Conservation (phyloP, 2,329 filamentous ascomycete genomes). For the Pyrenophora teres region DNA sequence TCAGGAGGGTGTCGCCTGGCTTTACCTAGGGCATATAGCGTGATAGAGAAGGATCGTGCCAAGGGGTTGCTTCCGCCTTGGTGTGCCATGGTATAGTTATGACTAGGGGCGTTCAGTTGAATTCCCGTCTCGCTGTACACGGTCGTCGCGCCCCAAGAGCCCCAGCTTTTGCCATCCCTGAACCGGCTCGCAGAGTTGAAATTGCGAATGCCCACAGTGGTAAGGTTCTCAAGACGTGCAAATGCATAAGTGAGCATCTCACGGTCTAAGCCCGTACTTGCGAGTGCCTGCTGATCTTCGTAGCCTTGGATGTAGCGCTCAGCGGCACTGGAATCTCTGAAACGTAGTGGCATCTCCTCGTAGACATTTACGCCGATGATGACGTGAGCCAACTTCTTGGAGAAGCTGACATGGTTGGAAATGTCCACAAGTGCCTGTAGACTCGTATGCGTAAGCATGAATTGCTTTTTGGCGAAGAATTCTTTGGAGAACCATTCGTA, state of each 20-base stretch:
- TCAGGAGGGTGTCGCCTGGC: slow-evolving; percentile 47
- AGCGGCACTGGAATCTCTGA: slow-evolving; percentile 19
- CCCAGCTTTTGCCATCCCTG: slow-evolving; percentile 60
- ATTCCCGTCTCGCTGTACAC: slow-evolving; percentile 45
- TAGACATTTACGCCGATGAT: slow-evolving; percentile 55
- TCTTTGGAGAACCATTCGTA: slow-evolving; percentile 63
- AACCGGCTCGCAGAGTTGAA: slow-evolving; percentile 57
- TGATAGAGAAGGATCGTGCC: slow-evolving; percentile 22
- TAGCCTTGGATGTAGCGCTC: slow-evolving; percentile 25
- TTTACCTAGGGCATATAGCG: slow-evolving; percentile 30
- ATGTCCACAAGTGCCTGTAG: slow-evolving; percentile 57
- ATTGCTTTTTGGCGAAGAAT: slow-evolving; percentile 70
- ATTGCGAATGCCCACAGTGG: slow-evolving; percentile 64
- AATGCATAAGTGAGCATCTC: slow-evolving; percentile 64
- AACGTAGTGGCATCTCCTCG: slow-evolving; percentile 17
- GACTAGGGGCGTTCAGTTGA: slow-evolving; percentile 15
- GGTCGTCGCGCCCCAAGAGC: slow-evolving; percentile 59
- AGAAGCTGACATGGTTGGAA: slow-evolving; percentile 46
- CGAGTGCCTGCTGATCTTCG: slow-evolving; percentile 33
- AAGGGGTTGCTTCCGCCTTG: slow-evolving; percentile 7
- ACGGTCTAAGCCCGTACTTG: slow-evolving; percentile 54
- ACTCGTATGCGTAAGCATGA: slow-evolving; percentile 65
- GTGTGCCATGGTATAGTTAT: slow-evolving; percentile 5
- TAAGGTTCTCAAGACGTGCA: slow-evolving; percentile 58
- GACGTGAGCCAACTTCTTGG: slow-evolving; percentile 53